Base-by-base conservation (phyloP, 1,139 yeast species). In the Hanseniaspora gamundiae region DNA sequence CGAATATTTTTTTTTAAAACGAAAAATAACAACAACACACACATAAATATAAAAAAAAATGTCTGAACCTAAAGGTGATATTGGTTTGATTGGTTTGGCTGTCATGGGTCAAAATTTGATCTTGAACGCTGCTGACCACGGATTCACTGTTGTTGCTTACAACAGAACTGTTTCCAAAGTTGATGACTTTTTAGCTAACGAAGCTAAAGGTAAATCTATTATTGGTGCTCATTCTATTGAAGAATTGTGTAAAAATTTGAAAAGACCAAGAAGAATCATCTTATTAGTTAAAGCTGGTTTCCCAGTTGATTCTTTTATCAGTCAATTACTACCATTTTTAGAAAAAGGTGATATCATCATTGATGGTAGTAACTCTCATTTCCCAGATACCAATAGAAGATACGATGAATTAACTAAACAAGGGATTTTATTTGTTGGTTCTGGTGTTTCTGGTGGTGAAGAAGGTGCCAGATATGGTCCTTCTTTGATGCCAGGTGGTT, bases 381-480 rank as follows among this genome's bases (percentile, higher is more conserved):
- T 81, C 93, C 95, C 96, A 67, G 98, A 91, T 71, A 68, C 96
- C 49, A 87, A 87, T 82, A 87, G 98, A 73, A 86, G 98, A 71
- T 86, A 70, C 74, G 93, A 76, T 47, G 94, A 86, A 62, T 78
- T 91, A 66, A 80, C 84, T 68, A 70, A 69, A 51, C 80, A 88
- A 75, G 97, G 95, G 42, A 80, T 88, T 62, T 73, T 80, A 55
- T 91, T 87, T 60, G 98, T 91, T 53, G 98, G 98, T 60, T 86
- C 95, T 52, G 98, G 98, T 82, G 98, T 91, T 53, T 91, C 97
- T 58, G 98, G 98, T 71, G 98, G 98, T 74, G 98, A 91, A 72
- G 98, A 91, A 69, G 98, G 98, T 77, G 98, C 98, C 60, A 86
- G 98, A 73, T 77, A 84, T 68, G 98, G 98, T 64, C 98, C 98